Evolutionary conservation across 805 yeast genomes (phyloP), one percentile per base, ranked within the genome.

Genomic region (Yamadazyma sp.): DNA sequence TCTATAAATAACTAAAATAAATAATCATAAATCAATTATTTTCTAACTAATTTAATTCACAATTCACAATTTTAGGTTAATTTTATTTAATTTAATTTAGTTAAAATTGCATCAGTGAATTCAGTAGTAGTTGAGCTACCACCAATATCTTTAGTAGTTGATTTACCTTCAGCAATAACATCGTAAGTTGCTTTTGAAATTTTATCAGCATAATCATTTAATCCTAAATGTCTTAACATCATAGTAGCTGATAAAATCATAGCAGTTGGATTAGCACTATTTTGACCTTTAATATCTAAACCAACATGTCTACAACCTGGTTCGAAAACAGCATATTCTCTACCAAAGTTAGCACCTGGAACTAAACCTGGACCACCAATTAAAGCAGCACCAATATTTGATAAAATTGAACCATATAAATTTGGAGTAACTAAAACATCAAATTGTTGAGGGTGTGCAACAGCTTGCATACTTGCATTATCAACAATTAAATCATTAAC

Each of bases 291-390:
- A 64, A 93, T 86, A 68, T 91, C 97, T 54, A 91, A 76, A 69
- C 98, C 98, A 56, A 89, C 98, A 74, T 89, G 98, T 78, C 98
- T 86, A 73, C 97, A 89, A 70, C 98, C 98, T 56, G 98, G 98
- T 76, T 91, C 98, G 67, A 93, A 91, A 44, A 91, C 94, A 38
- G 98, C 98, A 65, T 83, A 82, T 56, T 91, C 97, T 68, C 95
- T 83, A 69, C 98, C 98, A 50, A 86, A 89, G 76, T 88, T 87
- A 57, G 95, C 96, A 69, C 98, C 98, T 53, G 98, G 97, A 38
- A 91, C 96, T 55, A 91, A 75, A 68, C 98, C 98, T 62, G 98
- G 97, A 53, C 97, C 96, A 66, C 98, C 98, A 49, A 93, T 83
- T 55, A 74, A 76, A 47, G 93, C 98, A 50, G 98, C 96, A 73